Base-by-base conservation (phyloP, 2,329 filamentous ascomycete genomes). In the Ascochyta clinopodiicola region DNA sequence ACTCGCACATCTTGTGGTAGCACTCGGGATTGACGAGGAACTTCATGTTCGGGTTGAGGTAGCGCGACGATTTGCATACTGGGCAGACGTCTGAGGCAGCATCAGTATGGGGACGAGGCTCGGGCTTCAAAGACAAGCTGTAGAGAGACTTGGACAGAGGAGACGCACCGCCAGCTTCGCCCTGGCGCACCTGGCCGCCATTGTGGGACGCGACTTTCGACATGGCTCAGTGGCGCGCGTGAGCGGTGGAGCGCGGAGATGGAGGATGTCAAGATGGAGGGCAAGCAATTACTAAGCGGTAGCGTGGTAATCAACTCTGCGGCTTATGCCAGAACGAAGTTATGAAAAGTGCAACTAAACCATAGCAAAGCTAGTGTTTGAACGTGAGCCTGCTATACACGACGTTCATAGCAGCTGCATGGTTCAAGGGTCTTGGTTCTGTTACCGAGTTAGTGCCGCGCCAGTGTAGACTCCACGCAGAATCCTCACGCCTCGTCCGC, bases 1-100 rank as follows among this genome's bases (percentile, higher is more conserved):
- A 93, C 75, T 92, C 89, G 82, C 95, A 99, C 91, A 99, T 98
- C 66, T 92, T 92, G 82, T 99, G 95, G 82, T 99, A 99, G 84
- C 95, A 99, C 82, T 96, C 92, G 8, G 94, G 92, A 76, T 98
- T 97, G 80, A 99, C 93, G 67, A 95, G 89, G 79, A 99, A 98
- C 62, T 89, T 85, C 85, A 99, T 93, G 79, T 92, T 89, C 58
- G 88, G 88, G 81, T 97, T 97, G 70, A 98, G 89, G 81, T 98
- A 98, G 62, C 92, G 91, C 57, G 91, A 91, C 56, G 92, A 96
- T 79, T 97, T 97, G 89, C 95, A 99, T 66, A 98, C 91, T 54
- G 94, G 95, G 79, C 95, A 99, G 72, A 93, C 90, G 78, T 97
- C 92, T 80, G 69, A 60, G 56, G 63, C 59, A 56, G 62, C 58